A percentile compares a stretch with the other conserved stretches of the same genome.
phyloP scores from a whole-genome alignment of 176 grass and related monocot genomes.

The Puya raimondii region DNA sequence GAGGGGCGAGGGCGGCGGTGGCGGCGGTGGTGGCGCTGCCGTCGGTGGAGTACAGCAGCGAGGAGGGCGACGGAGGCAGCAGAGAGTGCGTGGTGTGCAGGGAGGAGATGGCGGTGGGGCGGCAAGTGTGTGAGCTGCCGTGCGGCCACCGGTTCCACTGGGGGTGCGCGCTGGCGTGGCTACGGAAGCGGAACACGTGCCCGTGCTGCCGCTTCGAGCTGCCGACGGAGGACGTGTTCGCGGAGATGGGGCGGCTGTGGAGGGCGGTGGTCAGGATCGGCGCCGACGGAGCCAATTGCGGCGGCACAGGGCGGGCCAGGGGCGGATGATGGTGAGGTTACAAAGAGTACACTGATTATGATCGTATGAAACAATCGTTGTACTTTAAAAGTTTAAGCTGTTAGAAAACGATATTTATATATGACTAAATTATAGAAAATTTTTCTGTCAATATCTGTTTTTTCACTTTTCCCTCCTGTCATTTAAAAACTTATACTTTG shows the following conservation, averaged over 20 bases:
- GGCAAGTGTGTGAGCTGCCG: slow-evolving; percentile 51
- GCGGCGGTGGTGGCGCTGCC: slow-evolving; percentile 34
- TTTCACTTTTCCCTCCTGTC: too few species aligned
- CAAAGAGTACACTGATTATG: too few species aligned
- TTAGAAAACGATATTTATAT: too few species aligned
- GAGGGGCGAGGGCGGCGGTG: background rate
- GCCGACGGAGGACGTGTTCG: slow-evolving; percentile 45
- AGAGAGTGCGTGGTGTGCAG: slow-evolving; percentile 69
- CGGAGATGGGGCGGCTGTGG: slow-evolving; percentile 69
- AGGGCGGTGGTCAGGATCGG: slow-evolving; percentile 45
- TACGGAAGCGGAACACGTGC: slow-evolving; percentile 68
- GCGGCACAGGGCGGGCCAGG: too few species aligned
- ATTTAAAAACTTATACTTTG: too few species aligned
- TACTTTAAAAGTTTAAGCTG: too few species aligned
- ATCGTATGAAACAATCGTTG: too few species aligned
- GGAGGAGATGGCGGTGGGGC: slow-evolving; percentile 48
- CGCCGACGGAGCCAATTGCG: background rate
- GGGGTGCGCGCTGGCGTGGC: slow-evolving; percentile 65
- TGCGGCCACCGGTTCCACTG: slow-evolving; percentile 83
- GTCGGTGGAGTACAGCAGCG: slow-evolving; percentile 33
- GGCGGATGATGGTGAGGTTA: too few species aligned
- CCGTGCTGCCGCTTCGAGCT: slow-evolving; percentile 86
- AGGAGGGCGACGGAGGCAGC: slow-evolving; percentile 20
- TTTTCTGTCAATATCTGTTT: too few species aligned
- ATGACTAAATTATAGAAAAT: too few species aligned